A percentile compares a stretch with the other conserved stretches of the same genome.
Evolutionary conservation across 345 rosid genomes (phyloP).

Genomic region (Cardamine resedifolia): DNA sequence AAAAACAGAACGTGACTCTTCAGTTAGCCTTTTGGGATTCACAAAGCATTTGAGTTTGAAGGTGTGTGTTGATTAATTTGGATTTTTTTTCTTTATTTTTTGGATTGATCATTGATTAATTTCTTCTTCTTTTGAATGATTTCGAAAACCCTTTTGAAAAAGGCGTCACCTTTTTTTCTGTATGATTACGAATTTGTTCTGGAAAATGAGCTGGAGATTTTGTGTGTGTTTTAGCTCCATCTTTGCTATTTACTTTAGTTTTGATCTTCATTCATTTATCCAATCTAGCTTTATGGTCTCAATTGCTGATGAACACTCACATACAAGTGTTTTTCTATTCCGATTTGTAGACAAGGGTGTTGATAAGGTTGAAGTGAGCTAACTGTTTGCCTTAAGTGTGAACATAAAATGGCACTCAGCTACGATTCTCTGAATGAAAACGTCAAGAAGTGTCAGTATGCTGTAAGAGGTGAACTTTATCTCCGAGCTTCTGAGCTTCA

Average conservation of each 20-base stretch:
- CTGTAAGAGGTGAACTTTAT: constrained; percentile 93
- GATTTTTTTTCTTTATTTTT: neutral
- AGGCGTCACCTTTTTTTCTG: constrained; percentile 25
- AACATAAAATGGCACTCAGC: constrained; percentile 58
- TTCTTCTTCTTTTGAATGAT: neutral
- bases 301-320: neutral
- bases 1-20: constrained; percentile 21
- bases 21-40: neutral
- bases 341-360: neutral
- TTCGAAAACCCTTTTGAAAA: constrained; percentile 10
- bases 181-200: neutral
- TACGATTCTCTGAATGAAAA: constrained; percentile 79
- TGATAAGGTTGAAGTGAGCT: constrained; percentile 20
- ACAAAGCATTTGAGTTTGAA: neutral
- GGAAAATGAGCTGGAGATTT: neutral
- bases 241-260: neutral
- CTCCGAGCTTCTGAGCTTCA: constrained; percentile 99
- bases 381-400: neutral
- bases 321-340: neutral
- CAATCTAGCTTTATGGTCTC: neutral
- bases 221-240: too few species aligned
- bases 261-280: neutral
- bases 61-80: constrained; percentile 24
- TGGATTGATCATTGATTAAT: neutral
- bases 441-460: constrained; percentile 94